Evolutionary conservation across 352 stramenopile genomes (phyloP).

Genomic region (Phytophthora idaei): DNA sequence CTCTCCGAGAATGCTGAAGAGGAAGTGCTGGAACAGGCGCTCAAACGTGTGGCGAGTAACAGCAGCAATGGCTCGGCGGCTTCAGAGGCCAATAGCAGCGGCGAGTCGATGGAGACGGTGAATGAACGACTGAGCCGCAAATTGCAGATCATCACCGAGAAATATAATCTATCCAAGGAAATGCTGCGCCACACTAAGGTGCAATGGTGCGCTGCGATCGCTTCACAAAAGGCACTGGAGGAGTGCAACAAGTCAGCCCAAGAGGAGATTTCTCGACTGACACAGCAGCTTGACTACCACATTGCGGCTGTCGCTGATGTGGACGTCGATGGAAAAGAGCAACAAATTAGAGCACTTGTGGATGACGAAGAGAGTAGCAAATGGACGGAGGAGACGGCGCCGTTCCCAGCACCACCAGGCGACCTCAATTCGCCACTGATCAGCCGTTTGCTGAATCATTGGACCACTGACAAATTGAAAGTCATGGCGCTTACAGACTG

Average conservation of each 20-base stretch:
- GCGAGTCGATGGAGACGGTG: conserved; percentile 29
- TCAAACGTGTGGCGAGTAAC: conserved; percentile 37
- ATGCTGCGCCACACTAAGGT: conserved; percentile 70
- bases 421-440: conserved; percentile 75
- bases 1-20: conserved; percentile 29
- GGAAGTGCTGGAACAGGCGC: conserved; percentile 30
- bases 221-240: conserved; percentile 68
- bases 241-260: conserved; percentile 60
- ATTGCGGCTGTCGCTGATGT: conserved; percentile 34
- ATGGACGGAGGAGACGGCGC: conserved; percentile 59
- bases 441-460: conserved; percentile 65
- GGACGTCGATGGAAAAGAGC: conserved; percentile 23
- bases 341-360: conserved; percentile 28
- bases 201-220: conserved; percentile 64
- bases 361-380: conserved; percentile 36
- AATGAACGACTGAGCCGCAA: conserved; percentile 44
- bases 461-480: conserved; percentile 70
- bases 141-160: conserved; percentile 50
- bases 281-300: conserved; percentile 54
- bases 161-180: conserved; percentile 52
- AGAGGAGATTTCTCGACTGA: conserved; percentile 53
- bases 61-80: conserved; percentile 42
- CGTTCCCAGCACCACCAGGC: conserved; percentile 61
- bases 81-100: conserved; percentile 28
- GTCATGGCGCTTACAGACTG: conserved; percentile 62